Percentiles rank a stretch among this genome's conserved stretches.
Evolutionary conservation across 805 yeast genomes (phyloP).

Genomic region (Danielia oregonensis): DNA sequence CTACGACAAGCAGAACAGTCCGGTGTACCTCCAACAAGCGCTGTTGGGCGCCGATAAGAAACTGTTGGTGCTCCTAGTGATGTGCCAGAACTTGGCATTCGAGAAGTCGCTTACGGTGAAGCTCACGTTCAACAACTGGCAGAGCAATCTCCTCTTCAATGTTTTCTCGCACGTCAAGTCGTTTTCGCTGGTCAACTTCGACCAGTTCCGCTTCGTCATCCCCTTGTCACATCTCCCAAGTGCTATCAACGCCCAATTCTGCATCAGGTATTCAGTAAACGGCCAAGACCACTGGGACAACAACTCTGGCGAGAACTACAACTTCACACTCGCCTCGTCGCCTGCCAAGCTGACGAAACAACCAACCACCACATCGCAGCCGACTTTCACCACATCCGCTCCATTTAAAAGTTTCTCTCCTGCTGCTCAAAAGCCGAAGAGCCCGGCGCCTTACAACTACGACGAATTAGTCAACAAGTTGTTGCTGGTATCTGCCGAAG

Average conservation of each 20-base stretch:
- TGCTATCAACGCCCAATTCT: conserved; percentile 30
- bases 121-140: conserved; percentile 49
- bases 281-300: conserved; percentile 36
- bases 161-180: conserved; percentile 20
- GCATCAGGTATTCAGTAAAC: conserved; percentile 30
- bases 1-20: conserved; percentile 12
- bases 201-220: conserved; percentile 49
- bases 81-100: conserved; percentile 33
- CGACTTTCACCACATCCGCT: conserved; percentile 3
- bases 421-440: conserved; percentile 10
- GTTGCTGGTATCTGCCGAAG: conserved; percentile 7
- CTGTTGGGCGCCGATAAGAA: conserved; percentile 25
- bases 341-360: conserved; percentile 2
- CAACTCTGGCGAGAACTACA: conserved; percentile 32
- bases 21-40: conserved; percentile 35
- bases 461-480: conserved; percentile 12
- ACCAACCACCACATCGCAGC: conserved; percentile 11
- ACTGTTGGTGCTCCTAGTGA: conserved; percentile 23
- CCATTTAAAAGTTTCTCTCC: background rate
- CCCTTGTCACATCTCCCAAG: conserved; percentile 35
- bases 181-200: conserved; percentile 28
- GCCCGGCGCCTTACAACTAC: conserved; percentile 3
- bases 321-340: conserved; percentile 23
- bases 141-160: conserved; percentile 27
- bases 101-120: conserved; percentile 39